Conservation (phyloP, 2,329 filamentous ascomycete species). For the Zalaria obscura region DNA sequence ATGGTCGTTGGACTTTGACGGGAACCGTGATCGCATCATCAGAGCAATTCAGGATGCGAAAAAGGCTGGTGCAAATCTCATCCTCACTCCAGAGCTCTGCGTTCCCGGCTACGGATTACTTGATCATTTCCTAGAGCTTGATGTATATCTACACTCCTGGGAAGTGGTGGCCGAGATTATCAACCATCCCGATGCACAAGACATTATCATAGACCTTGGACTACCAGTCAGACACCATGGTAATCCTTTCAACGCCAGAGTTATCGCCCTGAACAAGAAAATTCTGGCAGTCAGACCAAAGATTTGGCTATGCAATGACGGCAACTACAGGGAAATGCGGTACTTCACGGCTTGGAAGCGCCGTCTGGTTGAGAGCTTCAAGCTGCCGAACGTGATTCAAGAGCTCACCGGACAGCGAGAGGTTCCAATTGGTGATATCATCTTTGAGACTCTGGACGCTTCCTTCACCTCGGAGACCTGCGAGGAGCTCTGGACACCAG, state of each 20-base stretch:
- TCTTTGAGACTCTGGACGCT: constrained; percentile 48
- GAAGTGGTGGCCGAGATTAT: constrained; percentile 50
- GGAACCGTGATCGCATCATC: constrained; percentile 49
- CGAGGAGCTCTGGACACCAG: constrained; percentile 52
- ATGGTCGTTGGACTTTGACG: constrained; percentile 45
- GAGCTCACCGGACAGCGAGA: constrained; percentile 40
- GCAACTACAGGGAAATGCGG: constrained; percentile 36
- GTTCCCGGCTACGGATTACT: constrained; percentile 51
- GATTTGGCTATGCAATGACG: constrained; percentile 56
- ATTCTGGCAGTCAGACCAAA: constrained; percentile 62
- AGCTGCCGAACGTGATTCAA: constrained; percentile 45
- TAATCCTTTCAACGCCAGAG: constrained; percentile 50
- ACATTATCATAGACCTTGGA: constrained; percentile 45
- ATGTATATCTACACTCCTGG: constrained; percentile 32
- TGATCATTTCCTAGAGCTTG: constrained; percentile 44
- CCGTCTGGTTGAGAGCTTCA: constrained; percentile 48
- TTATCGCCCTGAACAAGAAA: constrained; percentile 51
- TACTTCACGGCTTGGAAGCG: constrained; percentile 51
- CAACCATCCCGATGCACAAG: constrained; percentile 42
- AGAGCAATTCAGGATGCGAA: constrained; percentile 49
- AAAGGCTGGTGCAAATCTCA: constrained; percentile 44
- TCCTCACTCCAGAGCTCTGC: constrained; percentile 33
- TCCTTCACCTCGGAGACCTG: constrained; percentile 52
- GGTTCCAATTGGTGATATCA: constrained; percentile 54
- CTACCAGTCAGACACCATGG: constrained; percentile 47